Evolutionary conservation across 2,329 filamentous ascomycete species (phyloP).

Genomic region (Colletotrichum tanaceti): DNA sequence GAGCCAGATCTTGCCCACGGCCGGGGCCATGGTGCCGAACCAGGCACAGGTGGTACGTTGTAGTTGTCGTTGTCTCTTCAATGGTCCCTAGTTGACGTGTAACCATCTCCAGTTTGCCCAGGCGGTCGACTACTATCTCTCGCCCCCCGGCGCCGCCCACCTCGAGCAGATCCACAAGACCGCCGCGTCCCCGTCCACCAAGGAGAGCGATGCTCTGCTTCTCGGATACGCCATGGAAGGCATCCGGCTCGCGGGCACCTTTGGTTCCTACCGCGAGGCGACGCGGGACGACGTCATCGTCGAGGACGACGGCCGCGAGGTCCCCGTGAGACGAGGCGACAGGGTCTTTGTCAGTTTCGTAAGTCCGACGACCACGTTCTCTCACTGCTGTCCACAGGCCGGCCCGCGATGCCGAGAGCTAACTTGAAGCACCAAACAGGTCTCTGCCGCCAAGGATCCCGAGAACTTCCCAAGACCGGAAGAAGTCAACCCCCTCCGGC

Average conservation of each 20-base stretch:
- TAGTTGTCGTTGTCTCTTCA: too few relatives aligned
- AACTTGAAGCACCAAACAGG: slow-evolving; percentile 49
- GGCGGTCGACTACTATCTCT: slow-evolving; percentile 78
- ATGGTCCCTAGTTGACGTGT: slow-evolving; percentile 39
- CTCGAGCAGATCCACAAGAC: slow-evolving; percentile 70
- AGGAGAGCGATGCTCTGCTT: slow-evolving; percentile 71
- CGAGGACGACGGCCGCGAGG: slow-evolving; percentile 63
- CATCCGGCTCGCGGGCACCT: slow-evolving; percentile 73
- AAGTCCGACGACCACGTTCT: slow-evolving; percentile 43
- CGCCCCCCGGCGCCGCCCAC: slow-evolving; percentile 64
- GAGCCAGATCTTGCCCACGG: slow-evolving; percentile 76
- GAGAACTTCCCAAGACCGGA: slow-evolving; percentile 70
- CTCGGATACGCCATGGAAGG: slow-evolving; percentile 79
- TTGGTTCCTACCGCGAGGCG: slow-evolving; percentile 70
- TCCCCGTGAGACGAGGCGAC: slow-evolving; percentile 66
- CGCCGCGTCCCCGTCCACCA: slow-evolving; percentile 64
- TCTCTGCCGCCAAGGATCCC: slow-evolving; percentile 65
- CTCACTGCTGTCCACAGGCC: too few relatives aligned
- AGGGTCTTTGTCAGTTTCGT: slow-evolving; percentile 74
- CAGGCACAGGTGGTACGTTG: slow-evolving; percentile 72
- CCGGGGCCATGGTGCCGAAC: slow-evolving; percentile 74
- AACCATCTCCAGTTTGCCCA: slow-evolving; percentile 72
- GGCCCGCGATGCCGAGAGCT: neutral
- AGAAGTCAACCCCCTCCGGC: slow-evolving; percentile 71
- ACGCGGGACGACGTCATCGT: slow-evolving; percentile 57